phyloP scores from a whole-genome alignment of 768 basidiomycete species.

The Hirschioporus abietinus region DNA sequence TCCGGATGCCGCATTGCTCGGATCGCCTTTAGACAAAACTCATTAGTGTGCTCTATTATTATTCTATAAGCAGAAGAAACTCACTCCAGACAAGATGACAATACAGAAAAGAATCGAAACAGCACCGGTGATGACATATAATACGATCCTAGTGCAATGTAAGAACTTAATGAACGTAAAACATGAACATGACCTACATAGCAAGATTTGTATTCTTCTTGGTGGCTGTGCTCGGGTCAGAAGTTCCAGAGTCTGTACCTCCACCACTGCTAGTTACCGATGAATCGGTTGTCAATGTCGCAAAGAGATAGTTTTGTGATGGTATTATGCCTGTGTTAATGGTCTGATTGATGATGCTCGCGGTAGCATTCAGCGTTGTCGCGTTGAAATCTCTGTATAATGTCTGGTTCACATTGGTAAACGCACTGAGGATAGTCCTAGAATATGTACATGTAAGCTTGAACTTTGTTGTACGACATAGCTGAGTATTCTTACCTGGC shows the following conservation, averaged over 20 bases:
- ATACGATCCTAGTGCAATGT: constrained; percentile 53
- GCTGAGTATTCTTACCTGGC: constrained; percentile 35
- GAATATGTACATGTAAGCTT: background rate
- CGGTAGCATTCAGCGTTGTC: constrained; percentile 50
- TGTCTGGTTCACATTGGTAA: constrained; percentile 44
- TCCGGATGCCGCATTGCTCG: constrained; percentile 85
- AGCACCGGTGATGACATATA: constrained; percentile 85
- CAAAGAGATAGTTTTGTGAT: constrained; percentile 61
- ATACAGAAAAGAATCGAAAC: constrained; percentile 81
- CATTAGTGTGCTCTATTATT: constrained; percentile 9
- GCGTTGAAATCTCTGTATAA: constrained; percentile 57
- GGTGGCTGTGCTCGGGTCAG: background rate
- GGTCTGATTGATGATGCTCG: constrained; percentile 36
- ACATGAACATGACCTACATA: constrained; percentile 46
- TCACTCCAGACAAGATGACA: constrained; percentile 80
- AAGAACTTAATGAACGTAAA: constrained; percentile 9
- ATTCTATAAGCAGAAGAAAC: constrained; percentile 19
- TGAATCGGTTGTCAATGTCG: constrained; percentile 60
- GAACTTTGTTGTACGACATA: background rate
- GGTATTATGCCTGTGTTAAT: constrained; percentile 38
- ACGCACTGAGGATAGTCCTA: constrained; percentile 51
- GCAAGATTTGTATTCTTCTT: constrained; percentile 55
- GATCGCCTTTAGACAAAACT: constrained; percentile 47
- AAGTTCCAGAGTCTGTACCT: constrained; percentile 12
- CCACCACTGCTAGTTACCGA: constrained; percentile 36